These are phyloP conservation scores for Fraxinus sp. DNA, from an alignment of 305 asterid genomes.

Conservation along the genomic window DNA sequence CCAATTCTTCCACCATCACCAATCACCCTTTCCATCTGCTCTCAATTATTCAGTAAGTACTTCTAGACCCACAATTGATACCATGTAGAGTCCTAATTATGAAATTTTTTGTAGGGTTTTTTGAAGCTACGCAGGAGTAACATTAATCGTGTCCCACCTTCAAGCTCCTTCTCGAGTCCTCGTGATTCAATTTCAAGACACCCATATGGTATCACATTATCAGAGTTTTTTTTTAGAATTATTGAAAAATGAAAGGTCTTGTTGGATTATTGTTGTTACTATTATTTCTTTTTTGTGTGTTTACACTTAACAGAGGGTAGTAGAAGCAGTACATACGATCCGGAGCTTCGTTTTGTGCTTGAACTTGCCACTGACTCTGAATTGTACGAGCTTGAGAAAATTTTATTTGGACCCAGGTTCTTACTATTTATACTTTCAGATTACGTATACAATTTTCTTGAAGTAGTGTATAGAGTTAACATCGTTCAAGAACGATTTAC, in stretches of 20 bases:
- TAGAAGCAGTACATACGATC: slow-evolving; percentile 45
- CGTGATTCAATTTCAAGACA: slow-evolving; percentile 52
- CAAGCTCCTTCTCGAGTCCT: slow-evolving; percentile 34
- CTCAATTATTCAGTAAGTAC: slow-evolving; percentile 31
- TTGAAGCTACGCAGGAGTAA: slow-evolving; percentile 16
- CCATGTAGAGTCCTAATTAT: not conserved
- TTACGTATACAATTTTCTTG: not conserved
- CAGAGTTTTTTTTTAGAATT: not conserved
- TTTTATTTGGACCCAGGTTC: slow-evolving; percentile 89
- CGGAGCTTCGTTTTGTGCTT: slow-evolving; percentile 80
- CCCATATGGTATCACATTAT: slow-evolving; percentile 40
- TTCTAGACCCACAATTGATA: not conserved
- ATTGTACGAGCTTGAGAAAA: slow-evolving; percentile 70
- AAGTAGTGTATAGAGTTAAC: not conserved
- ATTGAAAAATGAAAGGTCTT: not conserved
- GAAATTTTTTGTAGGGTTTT: slow-evolving; percentile 24
- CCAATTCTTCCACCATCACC: slow-evolving; percentile 28
- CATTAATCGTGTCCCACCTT: slow-evolving; percentile 21
- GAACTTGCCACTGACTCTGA: slow-evolving; percentile 89
- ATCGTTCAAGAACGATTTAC: not conserved
- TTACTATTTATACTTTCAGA: slow-evolving; percentile 3
- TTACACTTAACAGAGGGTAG: slow-evolving; percentile 29
- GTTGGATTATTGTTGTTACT: slow-evolving; percentile 3
- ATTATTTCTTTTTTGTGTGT: slow-evolving; percentile 9
- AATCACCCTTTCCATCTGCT: slow-evolving; percentile 19